Conservation (phyloP, 2,329 filamentous ascomycete species). For the Aspergillus sp. region DNA sequence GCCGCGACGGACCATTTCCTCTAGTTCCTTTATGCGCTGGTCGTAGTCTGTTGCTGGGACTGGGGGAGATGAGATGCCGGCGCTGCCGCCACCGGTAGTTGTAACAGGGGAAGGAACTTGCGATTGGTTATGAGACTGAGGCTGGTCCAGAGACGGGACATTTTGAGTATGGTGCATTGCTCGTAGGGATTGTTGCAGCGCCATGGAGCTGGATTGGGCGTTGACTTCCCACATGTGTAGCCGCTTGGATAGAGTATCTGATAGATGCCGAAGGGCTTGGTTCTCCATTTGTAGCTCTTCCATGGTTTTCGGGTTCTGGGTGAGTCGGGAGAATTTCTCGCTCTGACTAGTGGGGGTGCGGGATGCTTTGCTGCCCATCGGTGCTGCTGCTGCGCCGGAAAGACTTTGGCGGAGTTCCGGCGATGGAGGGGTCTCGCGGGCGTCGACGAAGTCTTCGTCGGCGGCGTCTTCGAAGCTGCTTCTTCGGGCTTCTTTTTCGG, state of each 20-base stretch:
- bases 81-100: background rate
- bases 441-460: slow-evolving; percentile 89
- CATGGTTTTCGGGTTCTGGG: slow-evolving; percentile 61
- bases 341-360: slow-evolving; percentile 6
- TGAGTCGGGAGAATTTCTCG: slow-evolving; percentile 36
- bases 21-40: slow-evolving; percentile 64
- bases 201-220: slow-evolving; percentile 82
- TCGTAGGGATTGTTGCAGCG: slow-evolving; percentile 77
- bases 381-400: slow-evolving; percentile 32
- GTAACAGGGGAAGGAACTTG: slow-evolving; percentile 28
- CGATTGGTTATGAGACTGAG: slow-evolving; percentile 33
- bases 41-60: slow-evolving; percentile 40
- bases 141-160: slow-evolving; percentile 30
- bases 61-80: slow-evolving; percentile 19
- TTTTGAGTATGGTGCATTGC: slow-evolving; percentile 46
- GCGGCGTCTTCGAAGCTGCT: slow-evolving; percentile 63
- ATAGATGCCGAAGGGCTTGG: slow-evolving; percentile 75
- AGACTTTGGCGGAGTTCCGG: slow-evolving; percentile 50
- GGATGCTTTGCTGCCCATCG: slow-evolving; percentile 31
- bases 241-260: slow-evolving; percentile 82
- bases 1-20: slow-evolving; percentile 63
- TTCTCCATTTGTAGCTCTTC: slow-evolving; percentile 93
- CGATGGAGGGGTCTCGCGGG: slow-evolving; percentile 65
- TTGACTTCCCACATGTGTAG: slow-evolving; percentile 93
- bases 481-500: slow-evolving; percentile 46